Base-by-base conservation (phyloP, 805 yeast species). In the Candida yuanshanica region DNA sequence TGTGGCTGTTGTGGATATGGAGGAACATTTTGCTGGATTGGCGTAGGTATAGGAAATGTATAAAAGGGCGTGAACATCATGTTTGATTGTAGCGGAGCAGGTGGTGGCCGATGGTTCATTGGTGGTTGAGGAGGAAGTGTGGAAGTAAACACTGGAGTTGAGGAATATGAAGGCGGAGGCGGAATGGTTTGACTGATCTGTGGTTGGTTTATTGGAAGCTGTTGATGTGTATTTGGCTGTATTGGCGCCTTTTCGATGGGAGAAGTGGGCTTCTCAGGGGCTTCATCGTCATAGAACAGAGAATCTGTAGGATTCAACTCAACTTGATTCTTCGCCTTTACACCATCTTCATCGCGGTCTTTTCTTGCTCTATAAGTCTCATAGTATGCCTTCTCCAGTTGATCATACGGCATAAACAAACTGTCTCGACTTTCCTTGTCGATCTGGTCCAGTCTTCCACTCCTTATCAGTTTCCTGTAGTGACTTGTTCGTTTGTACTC, bases 401-500 rank as follows among this genome's bases (percentile, higher is more conserved):
- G 29, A 6, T 39, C 39, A 12, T 42, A 36, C 2, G 46, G 45
- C 9, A 52, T 46, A 44, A 49, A 55, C 20, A 41, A 25, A 11
- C 26, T 36, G 12, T 33, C 38, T 29, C 52, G 39, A n/a, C 43
- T 40, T 13, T 38, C 47, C 26, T 38, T 21, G 13, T 52, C 50
- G 8, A 58, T 51, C 31, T 50, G 36, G 35, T 58, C 63, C 3
- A 46, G 17, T 42, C 63, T 49, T 4, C 63, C 63, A 29, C 43
- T 44, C 34, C 46, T 44, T 4, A 51, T 21, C 22, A 46, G 42
- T 36, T 49, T 53, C 35, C 46, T 51, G 39, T 56, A 51, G 17
- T 49, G 42, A 16, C 50, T 43, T 20, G 54, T 50, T 12, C 33
- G 43, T 2, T 37, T 26, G 36, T 53, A 53, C 12, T 39, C 44